These are phyloP conservation scores for Trichoderma sp. DNA, from an alignment of 2,329 filamentous ascomycete genomes.

Conservation along the genomic window DNA sequence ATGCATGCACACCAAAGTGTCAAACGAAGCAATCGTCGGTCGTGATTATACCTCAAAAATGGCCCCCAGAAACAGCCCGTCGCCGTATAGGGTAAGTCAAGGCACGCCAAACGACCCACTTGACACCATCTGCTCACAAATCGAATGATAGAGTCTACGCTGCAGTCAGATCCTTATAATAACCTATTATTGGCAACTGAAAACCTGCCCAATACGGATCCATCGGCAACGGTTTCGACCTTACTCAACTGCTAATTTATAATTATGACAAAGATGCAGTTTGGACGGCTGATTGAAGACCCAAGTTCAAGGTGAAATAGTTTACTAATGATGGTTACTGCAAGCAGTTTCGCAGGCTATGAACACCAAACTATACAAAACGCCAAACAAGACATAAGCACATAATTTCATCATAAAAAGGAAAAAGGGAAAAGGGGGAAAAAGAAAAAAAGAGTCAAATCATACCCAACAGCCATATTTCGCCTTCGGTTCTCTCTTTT, in stretches of 20 bases:
- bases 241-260: neutral
- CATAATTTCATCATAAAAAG: neutral
- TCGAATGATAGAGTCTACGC: neutral
- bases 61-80: neutral
- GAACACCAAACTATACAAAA: neutral
- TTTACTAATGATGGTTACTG: neutral
- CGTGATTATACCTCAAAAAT: constrained; percentile 6
- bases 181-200: neutral
- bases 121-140: neutral
- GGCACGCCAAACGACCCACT: neutral
- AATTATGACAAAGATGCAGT: neutral
- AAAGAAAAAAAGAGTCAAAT: neutral
- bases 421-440: too few relatives aligned
- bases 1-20: neutral
- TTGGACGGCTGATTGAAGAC: neutral
- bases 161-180: constrained; percentile 15
- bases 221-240: neutral
- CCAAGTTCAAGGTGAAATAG: neutral
- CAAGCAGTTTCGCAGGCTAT: neutral
- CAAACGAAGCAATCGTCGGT: neutral
- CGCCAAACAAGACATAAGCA: neutral
- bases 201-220: neutral
- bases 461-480: constrained; percentile 7
- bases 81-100: constrained; percentile 1
- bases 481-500: neutral